Evolutionary conservation across 306 rosid species (phyloP).

Genomic region (Psophocarpus tetragonolobus): DNA sequence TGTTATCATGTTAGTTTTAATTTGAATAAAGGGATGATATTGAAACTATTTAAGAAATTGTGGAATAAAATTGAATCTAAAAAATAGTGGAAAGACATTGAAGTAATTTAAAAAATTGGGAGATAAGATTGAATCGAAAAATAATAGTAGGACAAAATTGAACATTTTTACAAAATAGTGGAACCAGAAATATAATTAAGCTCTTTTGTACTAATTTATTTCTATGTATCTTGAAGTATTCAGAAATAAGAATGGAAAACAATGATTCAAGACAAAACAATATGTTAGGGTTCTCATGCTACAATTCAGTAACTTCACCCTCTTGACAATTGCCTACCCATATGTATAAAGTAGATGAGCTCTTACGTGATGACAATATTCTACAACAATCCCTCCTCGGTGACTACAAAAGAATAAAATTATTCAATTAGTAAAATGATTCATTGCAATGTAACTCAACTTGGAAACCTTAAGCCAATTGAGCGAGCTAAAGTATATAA

Average conservation of each 20-base stretch:
- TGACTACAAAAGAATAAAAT: slow-evolving; percentile 55
- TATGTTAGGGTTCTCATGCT: slow-evolving; percentile 26
- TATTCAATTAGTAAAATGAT: not conserved
- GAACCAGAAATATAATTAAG: too few relatives aligned
- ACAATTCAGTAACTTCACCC: slow-evolving; percentile 65
- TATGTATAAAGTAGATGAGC: slow-evolving; percentile 50
- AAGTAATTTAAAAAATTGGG: too few relatives aligned
- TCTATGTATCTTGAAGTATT: slow-evolving; percentile 26
- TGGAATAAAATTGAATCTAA: too few relatives aligned
- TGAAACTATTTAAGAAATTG: too few relatives aligned
- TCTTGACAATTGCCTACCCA: slow-evolving; percentile 67
- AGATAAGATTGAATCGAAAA: too few relatives aligned
- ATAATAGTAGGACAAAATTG: too few relatives aligned
- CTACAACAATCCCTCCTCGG: slow-evolving; percentile 95
- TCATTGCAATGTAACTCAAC: not conserved
- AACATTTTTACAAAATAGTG: too few relatives aligned
- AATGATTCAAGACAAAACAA: not conserved
- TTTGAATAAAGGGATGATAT: too few relatives aligned
- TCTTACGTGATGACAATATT: slow-evolving; percentile 55
- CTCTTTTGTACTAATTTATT: slow-evolving; percentile 22
- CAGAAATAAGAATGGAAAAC: slow-evolving; percentile 2
- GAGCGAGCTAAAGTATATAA: too few relatives aligned
- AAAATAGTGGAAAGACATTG: too few relatives aligned
- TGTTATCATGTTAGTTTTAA: too few relatives aligned
- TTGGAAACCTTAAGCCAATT: not conserved